Evolutionary conservation across 2,329 filamentous ascomycete species (phyloP).

Genomic region (Talaromyces amestolkiae): DNA sequence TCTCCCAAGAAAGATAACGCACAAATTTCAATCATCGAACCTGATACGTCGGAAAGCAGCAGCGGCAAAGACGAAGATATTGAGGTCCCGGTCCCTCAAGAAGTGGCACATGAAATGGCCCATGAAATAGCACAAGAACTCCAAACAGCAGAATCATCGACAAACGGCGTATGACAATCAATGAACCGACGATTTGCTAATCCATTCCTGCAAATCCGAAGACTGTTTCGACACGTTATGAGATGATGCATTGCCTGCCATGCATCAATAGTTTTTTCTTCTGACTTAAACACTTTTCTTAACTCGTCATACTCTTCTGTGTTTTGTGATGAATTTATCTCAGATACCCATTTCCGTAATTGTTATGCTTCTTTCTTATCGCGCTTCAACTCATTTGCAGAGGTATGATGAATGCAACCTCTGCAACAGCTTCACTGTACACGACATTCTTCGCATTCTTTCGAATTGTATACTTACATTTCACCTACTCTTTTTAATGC

Average conservation of each 20-base stretch:
- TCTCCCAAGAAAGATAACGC: conserved; percentile 7
- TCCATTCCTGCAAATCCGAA: not conserved
- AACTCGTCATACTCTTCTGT: conserved; percentile 7
- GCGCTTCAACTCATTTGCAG: not conserved
- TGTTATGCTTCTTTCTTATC: not conserved
- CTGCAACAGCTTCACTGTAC: not conserved
- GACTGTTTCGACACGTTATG: not conserved
- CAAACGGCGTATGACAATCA: conserved; percentile 11
- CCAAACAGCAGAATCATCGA: not conserved
- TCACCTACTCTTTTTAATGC: not conserved
- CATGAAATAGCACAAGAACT: not conserved
- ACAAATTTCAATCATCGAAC: conserved; percentile 19
- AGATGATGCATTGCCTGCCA: not conserved
- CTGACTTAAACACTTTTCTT: not conserved
- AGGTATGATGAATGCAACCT: no score
- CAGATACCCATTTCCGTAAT: conserved; percentile 17
- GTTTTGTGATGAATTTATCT: conserved; percentile 12
- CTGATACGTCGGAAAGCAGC: conserved; percentile 32
- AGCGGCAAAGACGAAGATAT: conserved; percentile 28
- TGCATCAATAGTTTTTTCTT: conserved; percentile 5
- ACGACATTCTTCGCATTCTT: not conserved
- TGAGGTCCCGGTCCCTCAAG: not conserved
- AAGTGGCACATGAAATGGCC: not conserved
- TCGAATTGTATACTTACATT: conserved; percentile 1
- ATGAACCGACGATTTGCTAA: conserved; percentile 6